Base-by-base conservation (phyloP, 2,329 filamentous ascomycete genomes). In the Camillea tinctor region DNA sequence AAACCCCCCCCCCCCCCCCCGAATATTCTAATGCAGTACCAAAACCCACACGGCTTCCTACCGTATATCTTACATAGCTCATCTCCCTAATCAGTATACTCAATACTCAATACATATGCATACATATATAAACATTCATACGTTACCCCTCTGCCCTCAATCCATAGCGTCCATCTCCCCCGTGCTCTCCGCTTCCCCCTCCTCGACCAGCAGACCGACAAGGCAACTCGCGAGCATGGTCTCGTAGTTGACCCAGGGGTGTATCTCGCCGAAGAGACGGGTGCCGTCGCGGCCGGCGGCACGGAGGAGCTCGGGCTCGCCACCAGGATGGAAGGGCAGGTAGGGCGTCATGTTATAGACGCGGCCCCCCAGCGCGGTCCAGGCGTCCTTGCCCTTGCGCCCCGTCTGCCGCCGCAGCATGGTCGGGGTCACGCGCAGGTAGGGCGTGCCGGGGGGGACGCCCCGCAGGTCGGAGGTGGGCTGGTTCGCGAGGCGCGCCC, bases 341-440 rank as follows among this genome's bases (percentile, higher is more conserved):
- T 98, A 99, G 0, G 94, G 92, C 0, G 89, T 89, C 60, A 99
- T 88, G 71, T 98, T 98, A 77, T 98, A 99, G 24, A 98, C 94
- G 70, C 91, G 90, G 1, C 94, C 93, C 61, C 92, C 89, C 62
- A 96, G 88, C 1, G 87, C 91, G 61, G 90, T 96, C 95, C 95
- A 99, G 0, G 93, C 92, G 69, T 96, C 91, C 63, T 85, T 88
- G 8, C 92, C 92, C 72, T 90, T 91, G 26, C 94, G 86, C 0
- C 94, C 94, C 48, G 91, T 96, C 76, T 92, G 88, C 48, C 80
- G 76, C 72, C 88, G 89, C 13, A 99, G 82, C 82, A 92, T 86
- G 4, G 88, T 88, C 1, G 94, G 93, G 5, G 93, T 91, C 40
- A 99, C 92, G 52, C 90, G 87, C 50, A 91, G 77, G 80, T 86